Conservation (phyloP, 805 yeast genomes). For the Brettanomyces bruxellensis region DNA sequence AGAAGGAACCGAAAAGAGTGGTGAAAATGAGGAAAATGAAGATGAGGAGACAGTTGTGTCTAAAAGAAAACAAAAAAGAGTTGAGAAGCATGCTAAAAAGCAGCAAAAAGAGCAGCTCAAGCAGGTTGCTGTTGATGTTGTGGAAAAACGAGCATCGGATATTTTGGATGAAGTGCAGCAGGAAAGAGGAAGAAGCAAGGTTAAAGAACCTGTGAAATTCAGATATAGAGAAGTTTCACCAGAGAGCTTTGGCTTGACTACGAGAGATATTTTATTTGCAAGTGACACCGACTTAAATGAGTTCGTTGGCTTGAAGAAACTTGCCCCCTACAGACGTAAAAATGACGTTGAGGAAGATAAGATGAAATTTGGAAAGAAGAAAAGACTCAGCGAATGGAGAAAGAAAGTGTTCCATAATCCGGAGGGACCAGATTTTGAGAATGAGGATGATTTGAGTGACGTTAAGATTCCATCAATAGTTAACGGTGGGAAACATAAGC, state of each 20-base stretch:
- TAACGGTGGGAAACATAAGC: slow-evolving; percentile 7
- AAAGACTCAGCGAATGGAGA: slow-evolving; percentile 84
- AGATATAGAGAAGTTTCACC: slow-evolving; percentile 93
- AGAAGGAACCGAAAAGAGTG: slow-evolving; percentile 6
- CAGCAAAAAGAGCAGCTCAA: slow-evolving; percentile 49
- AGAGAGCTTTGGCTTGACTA: slow-evolving; percentile 77
- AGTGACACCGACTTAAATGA: slow-evolving; percentile 81
- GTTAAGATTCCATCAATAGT: slow-evolving; percentile 21
- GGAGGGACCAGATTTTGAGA: slow-evolving; percentile 22
- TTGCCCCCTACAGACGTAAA: slow-evolving; percentile 83
- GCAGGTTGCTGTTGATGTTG: slow-evolving; percentile 21
- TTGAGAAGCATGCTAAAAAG: slow-evolving; percentile 41
- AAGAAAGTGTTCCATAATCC: slow-evolving; percentile 64
- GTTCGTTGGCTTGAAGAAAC: slow-evolving; percentile 79
- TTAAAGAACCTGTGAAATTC: slow-evolving; percentile 47
- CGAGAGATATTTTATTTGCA: slow-evolving; percentile 83
- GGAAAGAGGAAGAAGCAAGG: slow-evolving; percentile 50
- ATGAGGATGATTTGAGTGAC: slow-evolving; percentile 18
- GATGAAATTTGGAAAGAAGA: slow-evolving; percentile 75
- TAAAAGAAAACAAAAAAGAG: slow-evolving; percentile 23
- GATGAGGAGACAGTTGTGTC: slow-evolving; percentile 35
- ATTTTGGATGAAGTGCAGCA: slow-evolving; percentile 62
- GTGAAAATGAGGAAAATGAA: slow-evolving; percentile 30
- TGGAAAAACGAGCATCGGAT: slow-evolving; percentile 54
- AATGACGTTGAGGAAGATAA: slow-evolving; percentile 69